Evolutionary conservation across 2,329 filamentous ascomycete genomes (phyloP).

Genomic region (Aureobasidium sp.): DNA sequence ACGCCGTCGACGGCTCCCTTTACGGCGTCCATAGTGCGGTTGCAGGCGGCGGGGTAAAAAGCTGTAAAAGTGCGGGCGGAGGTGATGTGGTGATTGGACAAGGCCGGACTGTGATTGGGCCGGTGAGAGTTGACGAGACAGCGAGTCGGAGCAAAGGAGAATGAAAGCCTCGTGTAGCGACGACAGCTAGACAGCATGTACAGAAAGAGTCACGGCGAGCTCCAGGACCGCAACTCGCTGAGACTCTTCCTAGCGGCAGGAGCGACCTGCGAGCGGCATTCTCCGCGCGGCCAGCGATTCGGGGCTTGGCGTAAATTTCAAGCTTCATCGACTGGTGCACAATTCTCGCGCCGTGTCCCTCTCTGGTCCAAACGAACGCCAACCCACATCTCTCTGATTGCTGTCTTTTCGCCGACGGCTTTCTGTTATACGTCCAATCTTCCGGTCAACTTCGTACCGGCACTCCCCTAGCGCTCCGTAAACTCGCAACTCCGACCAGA

Average conservation of each 20-base stretch:
- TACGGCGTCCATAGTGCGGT: slow-evolving; percentile 12
- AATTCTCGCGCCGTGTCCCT: neutral
- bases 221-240: neutral
- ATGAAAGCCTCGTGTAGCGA: neutral
- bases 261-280: neutral
- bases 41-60: slow-evolving; percentile 6
- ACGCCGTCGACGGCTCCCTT: slow-evolving; percentile 14
- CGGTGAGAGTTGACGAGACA: neutral
- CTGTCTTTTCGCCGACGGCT: slow-evolving; percentile 7
- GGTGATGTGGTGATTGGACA: neutral
- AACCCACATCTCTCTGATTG: neutral
- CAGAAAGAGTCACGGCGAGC: neutral
- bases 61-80: slow-evolving; percentile 1
- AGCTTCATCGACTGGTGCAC: neutral
- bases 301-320: slow-evolving; percentile 3
- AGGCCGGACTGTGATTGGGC: neutral
- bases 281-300: slow-evolving; percentile 1
- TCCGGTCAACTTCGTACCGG: slow-evolving; percentile 3
- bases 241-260: too few relatives aligned
- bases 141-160: neutral
- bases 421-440: neutral
- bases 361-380: neutral
- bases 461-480: neutral
- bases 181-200: slow-evolving; percentile 10
- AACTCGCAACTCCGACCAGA: slow-evolving; percentile 6